phyloP scores from a whole-genome alignment of 1,284 basidiomycete species.

The Polyporus tsugae region DNA sequence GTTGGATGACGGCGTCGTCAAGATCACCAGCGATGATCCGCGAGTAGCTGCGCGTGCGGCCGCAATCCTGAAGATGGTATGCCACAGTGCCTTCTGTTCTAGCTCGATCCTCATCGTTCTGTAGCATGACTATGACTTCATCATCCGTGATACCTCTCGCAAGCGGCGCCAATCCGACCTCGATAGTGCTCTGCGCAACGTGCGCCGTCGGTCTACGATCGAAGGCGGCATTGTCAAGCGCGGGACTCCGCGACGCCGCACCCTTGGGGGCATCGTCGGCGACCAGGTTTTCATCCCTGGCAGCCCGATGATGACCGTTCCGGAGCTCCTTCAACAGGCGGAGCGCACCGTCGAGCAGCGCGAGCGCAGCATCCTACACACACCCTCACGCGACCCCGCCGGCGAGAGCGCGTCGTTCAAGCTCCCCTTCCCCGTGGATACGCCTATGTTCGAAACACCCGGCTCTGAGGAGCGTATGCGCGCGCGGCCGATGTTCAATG shows the following conservation, averaged over 20 bases:
- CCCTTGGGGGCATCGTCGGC: slow-evolving; percentile 55
- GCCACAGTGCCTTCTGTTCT: slow-evolving; percentile 26
- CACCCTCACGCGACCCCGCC: slow-evolving; percentile 19
- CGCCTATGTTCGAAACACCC: slow-evolving; percentile 28
- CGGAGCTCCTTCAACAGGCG: slow-evolving; percentile 64
- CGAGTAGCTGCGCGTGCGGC: slow-evolving; percentile 88
- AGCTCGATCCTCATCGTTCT: neutral
- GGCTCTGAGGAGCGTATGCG: slow-evolving; percentile 24
- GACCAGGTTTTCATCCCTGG: slow-evolving; percentile 64
- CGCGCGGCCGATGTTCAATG: slow-evolving; percentile 25
- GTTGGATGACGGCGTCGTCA: slow-evolving; percentile 61
- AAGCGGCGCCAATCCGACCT: slow-evolving; percentile 43
- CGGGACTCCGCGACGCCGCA: slow-evolving; percentile 43
- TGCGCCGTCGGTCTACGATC: slow-evolving; percentile 45
- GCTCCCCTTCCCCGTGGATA: slow-evolving; percentile 18
- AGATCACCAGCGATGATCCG: slow-evolving; percentile 85
- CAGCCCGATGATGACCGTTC: slow-evolving; percentile 59
- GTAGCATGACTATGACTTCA: slow-evolving; percentile 86
- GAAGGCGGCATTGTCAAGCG: slow-evolving; percentile 48
- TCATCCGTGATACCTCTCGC: slow-evolving; percentile 52
- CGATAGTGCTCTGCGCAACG: slow-evolving; percentile 45
- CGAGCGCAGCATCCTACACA: slow-evolving; percentile 28
- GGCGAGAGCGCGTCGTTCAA: slow-evolving; percentile 23
- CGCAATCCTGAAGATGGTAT: slow-evolving; percentile 85
- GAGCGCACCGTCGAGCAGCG: slow-evolving; percentile 56